Evolutionary conservation across 306 rosid genomes (phyloP).

Genomic region (Lotus japonicus): DNA sequence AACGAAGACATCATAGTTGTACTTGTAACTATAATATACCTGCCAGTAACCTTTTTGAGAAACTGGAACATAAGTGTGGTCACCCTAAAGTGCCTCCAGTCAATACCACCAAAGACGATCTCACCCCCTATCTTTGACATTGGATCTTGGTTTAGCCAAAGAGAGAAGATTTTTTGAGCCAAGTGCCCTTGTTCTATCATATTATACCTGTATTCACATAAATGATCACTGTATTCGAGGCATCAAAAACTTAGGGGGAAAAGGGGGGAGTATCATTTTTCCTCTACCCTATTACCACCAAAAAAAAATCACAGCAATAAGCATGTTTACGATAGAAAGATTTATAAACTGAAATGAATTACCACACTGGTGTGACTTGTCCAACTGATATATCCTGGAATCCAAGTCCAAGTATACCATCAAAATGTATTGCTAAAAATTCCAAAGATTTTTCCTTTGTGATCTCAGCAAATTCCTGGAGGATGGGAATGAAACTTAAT

Average conservation of each 20-base stretch:
- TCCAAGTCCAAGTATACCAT: conserved; percentile 25
- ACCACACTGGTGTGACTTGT: conserved; percentile 17
- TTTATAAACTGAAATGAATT: neutral
- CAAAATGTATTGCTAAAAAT: conserved; percentile 13
- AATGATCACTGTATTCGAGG: neutral
- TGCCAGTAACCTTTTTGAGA: too few species aligned
- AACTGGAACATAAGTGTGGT: too few species aligned
- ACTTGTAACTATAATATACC: too few species aligned
- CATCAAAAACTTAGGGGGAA: neutral
- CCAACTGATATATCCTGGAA: conserved; percentile 3
- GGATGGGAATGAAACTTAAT: neutral
- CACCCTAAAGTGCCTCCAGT: too few species aligned
- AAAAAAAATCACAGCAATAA: neutral
- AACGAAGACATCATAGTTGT: too few species aligned
- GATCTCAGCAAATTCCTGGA: conserved; percentile 27
- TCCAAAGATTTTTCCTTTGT: conserved; percentile 4
- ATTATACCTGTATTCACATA: neutral
- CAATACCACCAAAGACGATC: too few species aligned
- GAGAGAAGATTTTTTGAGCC: too few species aligned
- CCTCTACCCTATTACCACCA: neutral
- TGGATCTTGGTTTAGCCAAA: too few species aligned
- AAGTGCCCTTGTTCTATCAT: too few species aligned
- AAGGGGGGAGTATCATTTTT: neutral
- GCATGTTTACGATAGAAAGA: neutral
- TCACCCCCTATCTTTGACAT: too few species aligned